Percentiles rank a stretch among this genome's conserved stretches.
phyloP scores from a whole-genome alignment of 2,329 filamentous ascomycete genomes.

The Phialophora verrucosa region DNA sequence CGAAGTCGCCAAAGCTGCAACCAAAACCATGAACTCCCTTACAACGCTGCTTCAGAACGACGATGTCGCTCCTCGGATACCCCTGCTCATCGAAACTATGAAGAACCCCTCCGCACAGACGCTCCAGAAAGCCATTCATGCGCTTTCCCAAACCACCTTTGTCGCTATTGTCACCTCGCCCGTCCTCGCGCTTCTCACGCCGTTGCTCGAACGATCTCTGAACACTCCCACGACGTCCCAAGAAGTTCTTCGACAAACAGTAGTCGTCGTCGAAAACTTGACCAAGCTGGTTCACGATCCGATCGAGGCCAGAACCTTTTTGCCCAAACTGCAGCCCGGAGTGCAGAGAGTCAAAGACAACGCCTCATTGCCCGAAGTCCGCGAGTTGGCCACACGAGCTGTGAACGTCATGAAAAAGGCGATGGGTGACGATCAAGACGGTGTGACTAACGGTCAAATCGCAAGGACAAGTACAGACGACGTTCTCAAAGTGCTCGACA shows the following conservation, averaged over 20 bases:
- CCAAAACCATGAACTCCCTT: conserved; percentile 88
- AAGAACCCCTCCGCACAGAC: conserved; percentile 88
- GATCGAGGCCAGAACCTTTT: conserved; percentile 89
- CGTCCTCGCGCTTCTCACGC: conserved; percentile 90
- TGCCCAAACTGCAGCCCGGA: conserved; percentile 93
- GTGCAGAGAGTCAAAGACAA: conserved; percentile 86
- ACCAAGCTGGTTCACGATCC: conserved; percentile 97
- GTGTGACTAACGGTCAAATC: conserved; percentile 61
- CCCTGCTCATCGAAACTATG: conserved; percentile 91
- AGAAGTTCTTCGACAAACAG: conserved; percentile 92
- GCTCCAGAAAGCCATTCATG: conserved; percentile 94
- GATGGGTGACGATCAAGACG: conserved; percentile 75
- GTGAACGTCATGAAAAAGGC: conserved; percentile 89
- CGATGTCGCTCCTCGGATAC: conserved; percentile 90
- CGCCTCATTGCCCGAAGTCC: conserved; percentile 91
- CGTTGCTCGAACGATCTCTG: conserved; percentile 89
- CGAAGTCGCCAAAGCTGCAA: conserved; percentile 83
- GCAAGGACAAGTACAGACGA: conserved; percentile 74
- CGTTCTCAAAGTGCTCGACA: conserved; percentile 74
- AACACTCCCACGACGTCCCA: conserved; percentile 90
- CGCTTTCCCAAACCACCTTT: conserved; percentile 96
- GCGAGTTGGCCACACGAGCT: conserved; percentile 83
- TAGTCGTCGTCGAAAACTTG: conserved; percentile 96
- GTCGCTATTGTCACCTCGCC: conserved; percentile 95
- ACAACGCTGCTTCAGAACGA: conserved; percentile 93